Evolutionary conservation across 805 yeast species (phyloP).

Genomic region (Saturnispora serradocipensis): DNA sequence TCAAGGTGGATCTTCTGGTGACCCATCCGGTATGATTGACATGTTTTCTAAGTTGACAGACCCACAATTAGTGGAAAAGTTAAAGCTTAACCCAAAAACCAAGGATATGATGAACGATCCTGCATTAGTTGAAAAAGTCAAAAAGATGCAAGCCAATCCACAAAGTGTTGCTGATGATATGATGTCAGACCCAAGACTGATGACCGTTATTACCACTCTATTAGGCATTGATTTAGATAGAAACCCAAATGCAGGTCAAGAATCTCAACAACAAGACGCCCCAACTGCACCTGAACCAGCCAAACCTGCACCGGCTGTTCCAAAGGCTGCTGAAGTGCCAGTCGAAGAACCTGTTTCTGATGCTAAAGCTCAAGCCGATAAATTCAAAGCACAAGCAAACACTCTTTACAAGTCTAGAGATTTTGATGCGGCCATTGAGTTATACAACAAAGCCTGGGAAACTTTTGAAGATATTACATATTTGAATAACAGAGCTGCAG

Average conservation of each 20-base stretch:
- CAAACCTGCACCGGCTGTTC: constrained; percentile 27
- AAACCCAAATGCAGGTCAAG: constrained; percentile 28
- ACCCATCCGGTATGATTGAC: constrained; percentile 49
- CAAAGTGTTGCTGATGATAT: constrained; percentile 60
- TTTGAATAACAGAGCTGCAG: constrained; percentile 95
- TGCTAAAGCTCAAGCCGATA: constrained; percentile 47
- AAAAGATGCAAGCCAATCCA: constrained; percentile 59
- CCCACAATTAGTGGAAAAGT: constrained; percentile 66
- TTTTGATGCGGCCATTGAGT: constrained; percentile 86
- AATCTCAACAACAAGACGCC: constrained; percentile 5
- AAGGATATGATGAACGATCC: constrained; percentile 85
- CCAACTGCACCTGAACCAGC: constrained; percentile 18
- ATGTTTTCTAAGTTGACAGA: constrained; percentile 51
- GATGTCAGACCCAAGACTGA: constrained; percentile 73
- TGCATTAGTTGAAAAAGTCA: constrained; percentile 59
- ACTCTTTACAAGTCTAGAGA: constrained; percentile 73
- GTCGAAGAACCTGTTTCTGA: constrained; percentile 25
- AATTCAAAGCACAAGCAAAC: constrained; percentile 79
- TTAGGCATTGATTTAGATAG: constrained; percentile 63
- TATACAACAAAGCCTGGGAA: constrained; percentile 82
- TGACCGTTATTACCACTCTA: constrained; percentile 79
- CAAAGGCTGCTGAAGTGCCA: constrained; percentile 1
- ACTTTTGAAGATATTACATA: constrained; percentile 77
- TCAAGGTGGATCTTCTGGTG: constrained; percentile 18
- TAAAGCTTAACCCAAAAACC: constrained; percentile 79